Evolutionary conservation across 2,329 filamentous ascomycete species (phyloP), one percentile per base, ranked within the genome.

Genomic region (Ophiobolus disseminans): DNA sequence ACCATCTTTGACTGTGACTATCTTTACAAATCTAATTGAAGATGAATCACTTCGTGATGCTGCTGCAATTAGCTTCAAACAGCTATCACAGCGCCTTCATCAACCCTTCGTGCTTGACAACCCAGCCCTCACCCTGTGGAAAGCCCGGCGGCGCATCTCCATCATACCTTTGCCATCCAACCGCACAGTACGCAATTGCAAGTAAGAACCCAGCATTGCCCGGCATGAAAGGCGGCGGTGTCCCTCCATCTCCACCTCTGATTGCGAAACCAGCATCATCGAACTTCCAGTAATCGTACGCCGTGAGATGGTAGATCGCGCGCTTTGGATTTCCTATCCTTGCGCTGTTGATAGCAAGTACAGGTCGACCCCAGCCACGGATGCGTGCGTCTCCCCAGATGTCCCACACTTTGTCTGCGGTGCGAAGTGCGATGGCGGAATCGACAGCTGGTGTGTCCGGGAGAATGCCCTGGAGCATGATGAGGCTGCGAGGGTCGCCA

Each of bases 151-250:
- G 63, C 10, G 53, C 43, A 30, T 63, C 44, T 25, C 68, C 77
- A 20, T 73, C 66, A 28, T 62, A 67, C 2, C 74, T 78, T 49
- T 82, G 77, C 80, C 82, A 84, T 5, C 63, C 81, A 0, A 77
- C 80, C 3, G 78, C 78, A 73, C 83, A 77, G 75, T 83, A 82
- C 5, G 78, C 81, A 51, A 80, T 37, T 0, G 79, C 79, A 32
- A 80, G 61, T 55, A 84, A 52, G 45, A 84, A 70, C 1, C 74
- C 75, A 1, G 78, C 75, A 32, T 76, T 75, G n/a, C 76, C 78
- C 0, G 82, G 82, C 52, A 84, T 81, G 62, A 84, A 84, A 4
- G 82, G 82, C 13, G 82, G 83, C 3, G 81, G 76, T 6, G 82
- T 82, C n/a, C 77, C 73, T 7, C 73, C 69, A 2, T 80, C 79